Evolutionary conservation across 1,139 yeast species (phyloP).

Genomic region (Meyerozyma guilliermondii): DNA sequence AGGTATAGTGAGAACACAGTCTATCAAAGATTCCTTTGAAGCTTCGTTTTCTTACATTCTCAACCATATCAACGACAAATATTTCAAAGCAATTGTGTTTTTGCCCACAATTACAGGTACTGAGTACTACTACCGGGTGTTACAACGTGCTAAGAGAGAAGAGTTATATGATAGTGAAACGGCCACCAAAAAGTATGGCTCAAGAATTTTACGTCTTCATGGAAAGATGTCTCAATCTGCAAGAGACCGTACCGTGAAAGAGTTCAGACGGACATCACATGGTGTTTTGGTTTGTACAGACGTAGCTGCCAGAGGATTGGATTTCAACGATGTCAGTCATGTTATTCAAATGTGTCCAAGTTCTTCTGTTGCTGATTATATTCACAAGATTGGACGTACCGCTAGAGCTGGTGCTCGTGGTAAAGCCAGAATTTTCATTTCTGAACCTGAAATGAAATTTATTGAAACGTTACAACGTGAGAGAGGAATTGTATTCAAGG

Average conservation of each 20-base stretch:
- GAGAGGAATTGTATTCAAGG: conserved; percentile 47
- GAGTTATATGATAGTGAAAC: conserved; percentile 10
- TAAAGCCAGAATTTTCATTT: conserved; percentile 48
- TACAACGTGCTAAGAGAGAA: conserved; percentile 15
- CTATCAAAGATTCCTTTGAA: conserved; percentile 45
- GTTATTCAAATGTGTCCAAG: conserved; percentile 82
- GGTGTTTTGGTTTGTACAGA: conserved; percentile 80
- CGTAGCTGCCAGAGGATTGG: conserved; percentile 97
- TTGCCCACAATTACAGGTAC: conserved; percentile 74
- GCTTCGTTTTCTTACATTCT: conserved; percentile 48
- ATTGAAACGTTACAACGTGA: conserved; percentile 35
- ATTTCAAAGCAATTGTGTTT: conserved; percentile 78
- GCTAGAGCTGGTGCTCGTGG: conserved; percentile 91
- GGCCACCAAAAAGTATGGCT: conserved; percentile 6
- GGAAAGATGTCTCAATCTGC: conserved; percentile 67
- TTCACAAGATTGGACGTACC: conserved; percentile 94
- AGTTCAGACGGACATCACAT: conserved; percentile 44
- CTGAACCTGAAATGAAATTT: conserved; percentile 46
- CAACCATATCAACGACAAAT: conserved; percentile 20
- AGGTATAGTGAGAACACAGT: conserved; percentile 46
- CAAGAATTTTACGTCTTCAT: conserved; percentile 42
- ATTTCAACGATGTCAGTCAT: conserved; percentile 78
- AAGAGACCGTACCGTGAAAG: conserved; percentile 54
- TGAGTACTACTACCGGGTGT: conserved; percentile 44
- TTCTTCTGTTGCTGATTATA: conserved; percentile 66